Base-by-base conservation (phyloP, 352 stramenopile genomes). In the Phytophthora megakarya region DNA sequence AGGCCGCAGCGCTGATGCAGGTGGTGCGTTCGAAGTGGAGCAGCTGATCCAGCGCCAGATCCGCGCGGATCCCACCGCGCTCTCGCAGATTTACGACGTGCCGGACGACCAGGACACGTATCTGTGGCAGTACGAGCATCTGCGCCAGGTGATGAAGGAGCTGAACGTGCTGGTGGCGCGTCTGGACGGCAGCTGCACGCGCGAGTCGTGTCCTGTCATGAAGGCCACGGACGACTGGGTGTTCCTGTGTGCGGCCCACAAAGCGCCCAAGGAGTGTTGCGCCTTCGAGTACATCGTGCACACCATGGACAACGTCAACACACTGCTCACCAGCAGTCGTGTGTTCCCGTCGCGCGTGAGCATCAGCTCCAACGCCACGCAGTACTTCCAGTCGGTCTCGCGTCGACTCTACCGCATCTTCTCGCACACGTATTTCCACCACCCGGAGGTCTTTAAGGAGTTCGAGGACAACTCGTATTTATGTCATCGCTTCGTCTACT, bases 221-320 rank as follows among this genome's bases (percentile, higher is more conserved):
- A 93, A 93, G 54, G 85, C 85, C 40, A 93, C 85, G 40, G 85
- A 93, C 72, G 85, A 93, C 65, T 93, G 85, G 85, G 85, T 93
- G 21, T 93, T 93, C 54, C 66, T 93, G 9, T 93, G 85, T 53
- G 85, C 85, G n/a, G 85, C 85, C 19, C 85, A 93, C 64, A 93
- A 93, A 62, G 66, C 80, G 25, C 85, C 85, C 7, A 87, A 87
- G 43, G 85, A 93, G 61, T 93, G 85, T 66, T 93, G 85, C 51
- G 85, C 85, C 39, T 93, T 93, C 64, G 85, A 93, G 67, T 93
- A 93, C 75, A 91, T 92, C 26, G 59, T 91, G 22, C 85, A 93
- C 76, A 93, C 85, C 11, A 88, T 93, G 77, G 85, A 93, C 81
- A 93, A 92, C 62, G 85, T 91, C 65, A 92, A 92, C 67, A 87